Evolutionary conservation across 1,284 basidiomycete species (phyloP), one percentile per base, ranked within the genome.

Genomic region (Puccinia polysora): DNA sequence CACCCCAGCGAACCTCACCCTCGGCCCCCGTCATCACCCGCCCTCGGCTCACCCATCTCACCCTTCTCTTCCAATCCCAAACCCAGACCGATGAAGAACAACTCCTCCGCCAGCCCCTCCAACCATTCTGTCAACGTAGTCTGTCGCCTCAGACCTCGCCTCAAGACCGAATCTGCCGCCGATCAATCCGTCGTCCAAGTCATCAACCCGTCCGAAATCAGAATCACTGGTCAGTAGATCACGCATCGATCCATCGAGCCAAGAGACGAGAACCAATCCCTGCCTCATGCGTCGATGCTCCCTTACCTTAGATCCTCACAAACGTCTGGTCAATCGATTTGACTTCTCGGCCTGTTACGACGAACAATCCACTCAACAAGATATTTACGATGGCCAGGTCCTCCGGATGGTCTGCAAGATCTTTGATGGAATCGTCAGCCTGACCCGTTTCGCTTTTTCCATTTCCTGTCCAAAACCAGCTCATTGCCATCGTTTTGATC

Each of bases 281-380:
- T 36, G 20, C 20, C n/a, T 52, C 30, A 14, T 34, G 32, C 43
- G 20, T 14, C 28, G 7, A 15, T 53, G n/a, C 62, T 23, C 30
- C 38, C 25, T 15, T 38, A n/a, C 38, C 28, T 36, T 36, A 36
- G 65, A 69, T 34, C 65, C 65, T 36, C 3, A 47, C 15, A 69
- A 69, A 59, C 28, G 49, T 28, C 40, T 69, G 25, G 55, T 69
- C 65, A 69, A 69, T 45, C 53, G 65, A 1, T 69, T 69, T 25
- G 53, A 69, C 34, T 69, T 69, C 55, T 69, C 65, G 2, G 53
- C 65, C 34, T 69, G 65, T 45, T 69, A 69, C 40, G 55, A 49
- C 32, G 53, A 69, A 56, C 8, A 59, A 8, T 47, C 38, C 28
- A n/a, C 25, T 45, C 65, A 69, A 36, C 53, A 69, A 28, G 65